Conservation (phyloP, 2,329 filamentous ascomycete genomes). For the Colletotrichum incanum region DNA sequence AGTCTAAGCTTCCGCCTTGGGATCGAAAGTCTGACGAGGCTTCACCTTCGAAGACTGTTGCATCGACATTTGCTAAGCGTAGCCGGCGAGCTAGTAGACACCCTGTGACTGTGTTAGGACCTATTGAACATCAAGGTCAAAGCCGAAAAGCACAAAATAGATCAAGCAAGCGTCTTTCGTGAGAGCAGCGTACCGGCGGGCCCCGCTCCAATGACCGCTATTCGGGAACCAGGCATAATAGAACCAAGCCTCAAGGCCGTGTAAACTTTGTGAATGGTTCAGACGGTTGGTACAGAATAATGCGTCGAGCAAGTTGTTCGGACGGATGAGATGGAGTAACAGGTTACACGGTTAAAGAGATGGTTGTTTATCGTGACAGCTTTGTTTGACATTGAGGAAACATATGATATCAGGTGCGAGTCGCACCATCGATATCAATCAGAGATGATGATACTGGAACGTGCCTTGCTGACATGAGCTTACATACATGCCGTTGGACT, state of each 20-base stretch:
- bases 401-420: background rate
- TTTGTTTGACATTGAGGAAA: background rate
- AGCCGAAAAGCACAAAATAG: background rate
- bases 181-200: slow-evolving; percentile 52
- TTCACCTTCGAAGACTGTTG: slow-evolving; percentile 67
- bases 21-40: slow-evolving; percentile 59
- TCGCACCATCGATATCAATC: background rate
- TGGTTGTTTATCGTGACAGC: background rate
- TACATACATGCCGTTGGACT: too few relatives aligned
- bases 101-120: slow-evolving; percentile 46
- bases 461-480: too few relatives aligned
- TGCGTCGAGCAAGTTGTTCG: too few relatives aligned
- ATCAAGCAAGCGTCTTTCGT: background rate
- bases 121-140: background rate
- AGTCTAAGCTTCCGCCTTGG: slow-evolving; percentile 69
- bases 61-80: slow-evolving; percentile 60
- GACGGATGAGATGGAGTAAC: background rate
- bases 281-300: too few relatives aligned
- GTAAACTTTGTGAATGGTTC: background rate
- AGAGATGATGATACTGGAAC: background rate
- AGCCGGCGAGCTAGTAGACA: slow-evolving; percentile 69
- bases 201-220: slow-evolving; percentile 66
- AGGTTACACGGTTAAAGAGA: background rate
- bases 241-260: background rate
- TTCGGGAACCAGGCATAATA: slow-evolving; percentile 44